phyloP scores from a whole-genome alignment of 148 eudicot genomes.

The Fagopyrum tataricum region DNA sequence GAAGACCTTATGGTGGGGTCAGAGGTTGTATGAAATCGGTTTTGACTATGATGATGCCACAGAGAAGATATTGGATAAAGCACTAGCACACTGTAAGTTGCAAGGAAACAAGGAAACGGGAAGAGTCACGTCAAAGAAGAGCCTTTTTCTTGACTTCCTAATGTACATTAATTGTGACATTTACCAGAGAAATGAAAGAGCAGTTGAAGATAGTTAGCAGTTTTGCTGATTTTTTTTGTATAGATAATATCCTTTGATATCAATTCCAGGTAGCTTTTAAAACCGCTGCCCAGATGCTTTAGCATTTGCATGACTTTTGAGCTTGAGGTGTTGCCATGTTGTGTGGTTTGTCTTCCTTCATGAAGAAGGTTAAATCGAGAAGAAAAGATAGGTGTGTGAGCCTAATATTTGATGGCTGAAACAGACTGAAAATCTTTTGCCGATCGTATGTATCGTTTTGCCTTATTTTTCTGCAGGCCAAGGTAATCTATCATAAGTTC shows the following conservation, averaged over 20 bases:
- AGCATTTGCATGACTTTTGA: not conserved
- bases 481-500: not conserved
- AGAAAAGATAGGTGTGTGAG: not conserved
- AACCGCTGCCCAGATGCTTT: not conserved
- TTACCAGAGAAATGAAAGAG: slow-evolving; percentile 29
- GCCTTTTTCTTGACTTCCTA: slow-evolving; percentile 74
- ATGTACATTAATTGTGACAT: slow-evolving; percentile 79
- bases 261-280: not conserved
- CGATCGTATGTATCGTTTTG: too few relatives aligned
- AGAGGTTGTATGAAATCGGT: slow-evolving; percentile 50
- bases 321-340: not conserved
- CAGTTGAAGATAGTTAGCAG: not conserved
- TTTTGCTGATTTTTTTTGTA: not conserved
- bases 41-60: slow-evolving; percentile 66
- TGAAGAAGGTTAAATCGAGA: not conserved
- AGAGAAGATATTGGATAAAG: slow-evolving; percentile 57
- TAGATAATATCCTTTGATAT: not conserved
- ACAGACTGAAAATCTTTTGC: not conserved
- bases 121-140: slow-evolving; percentile 44
- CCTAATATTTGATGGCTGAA: not conserved
- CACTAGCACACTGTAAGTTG: slow-evolving; percentile 46
- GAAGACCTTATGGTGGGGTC: slow-evolving; percentile 77
- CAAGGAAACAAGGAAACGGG: slow-evolving; percentile 30
- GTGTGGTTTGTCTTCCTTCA: not conserved
- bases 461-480: not conserved